Percentiles rank a stretch among this genome's conserved stretches.
These are phyloP conservation scores for Agrostemma githago DNA, from an alignment of 148 eudicot species.

Conservation along the genomic window DNA sequence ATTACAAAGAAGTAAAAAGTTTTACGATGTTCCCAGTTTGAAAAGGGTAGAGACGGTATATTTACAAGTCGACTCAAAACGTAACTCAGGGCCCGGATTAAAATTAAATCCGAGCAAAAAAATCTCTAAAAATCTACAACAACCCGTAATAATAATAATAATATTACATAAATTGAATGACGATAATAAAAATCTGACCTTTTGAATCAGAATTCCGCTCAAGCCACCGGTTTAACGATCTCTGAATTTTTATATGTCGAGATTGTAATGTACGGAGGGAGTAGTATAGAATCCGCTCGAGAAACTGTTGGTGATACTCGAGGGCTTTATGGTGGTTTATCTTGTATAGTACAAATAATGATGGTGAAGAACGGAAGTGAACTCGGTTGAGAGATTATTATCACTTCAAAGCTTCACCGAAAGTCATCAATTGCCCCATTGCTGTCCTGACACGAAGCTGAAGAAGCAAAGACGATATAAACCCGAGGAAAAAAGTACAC, in stretches of 20 bases:
- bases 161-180: conserved; percentile 3
- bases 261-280: background rate
- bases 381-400: background rate
- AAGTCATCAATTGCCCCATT: conserved; percentile 45
- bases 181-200: background rate
- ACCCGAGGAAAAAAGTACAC: background rate
- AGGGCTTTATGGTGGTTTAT: background rate
- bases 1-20: too few relatives aligned
- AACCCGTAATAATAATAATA: conserved; percentile 15
- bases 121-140: background rate
- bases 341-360: conserved; percentile 14
- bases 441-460: conserved; percentile 84
- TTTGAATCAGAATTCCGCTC: conserved; percentile 4
- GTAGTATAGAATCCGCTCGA: too few relatives aligned
- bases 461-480: conserved; percentile 10
- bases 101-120: background rate
- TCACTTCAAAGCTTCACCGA: conserved; percentile 25
- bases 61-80: background rate
- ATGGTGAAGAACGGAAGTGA: conserved; percentile 2
- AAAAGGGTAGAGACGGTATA: too few relatives aligned
- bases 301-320: background rate
- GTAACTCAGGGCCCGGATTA: background rate
- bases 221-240: background rate
- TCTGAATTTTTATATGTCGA: background rate
- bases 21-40: too few relatives aligned